phyloP scores from a whole-genome alignment of 257 asterid genomes.

The Leptodermis oblonga region DNA sequence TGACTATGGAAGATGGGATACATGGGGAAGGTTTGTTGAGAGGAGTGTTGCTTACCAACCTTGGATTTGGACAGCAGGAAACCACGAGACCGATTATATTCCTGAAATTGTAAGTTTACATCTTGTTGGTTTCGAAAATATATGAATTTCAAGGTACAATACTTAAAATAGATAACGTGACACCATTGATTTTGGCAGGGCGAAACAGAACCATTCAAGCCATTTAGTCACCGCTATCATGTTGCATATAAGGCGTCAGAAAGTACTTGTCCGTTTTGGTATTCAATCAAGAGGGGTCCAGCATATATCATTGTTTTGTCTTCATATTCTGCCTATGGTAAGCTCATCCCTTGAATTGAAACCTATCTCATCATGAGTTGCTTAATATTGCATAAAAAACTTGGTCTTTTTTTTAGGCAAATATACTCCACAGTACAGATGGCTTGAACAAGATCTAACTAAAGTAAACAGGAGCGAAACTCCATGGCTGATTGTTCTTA shows the following conservation, averaged over 20 bases:
- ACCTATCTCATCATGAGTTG: background rate
- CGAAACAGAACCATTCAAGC: conserved; percentile 77
- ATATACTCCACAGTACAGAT: conserved; percentile 72
- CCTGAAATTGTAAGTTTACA: conserved; percentile 64
- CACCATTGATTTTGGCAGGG: conserved; percentile 50
- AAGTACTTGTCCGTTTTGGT: conserved; percentile 75
- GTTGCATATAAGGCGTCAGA: conserved; percentile 56
- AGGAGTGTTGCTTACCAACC: conserved; percentile 85
- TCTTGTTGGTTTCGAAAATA: too few relatives aligned
- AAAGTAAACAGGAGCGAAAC: conserved; percentile 75
- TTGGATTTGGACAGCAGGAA: conserved; percentile 89
- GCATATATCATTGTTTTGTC: conserved; percentile 81
- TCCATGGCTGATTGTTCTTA: conserved; percentile 80
- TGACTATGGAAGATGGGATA: conserved; percentile 80
- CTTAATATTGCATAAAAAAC: too few relatives aligned
- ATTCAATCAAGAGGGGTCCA: too few relatives aligned
- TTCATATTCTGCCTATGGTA: conserved; percentile 88
- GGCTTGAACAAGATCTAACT: conserved; percentile 68
- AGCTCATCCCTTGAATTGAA: conserved; percentile 7
- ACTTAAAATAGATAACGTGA: too few relatives aligned
- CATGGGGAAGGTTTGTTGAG: too few relatives aligned
- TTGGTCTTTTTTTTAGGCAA: conserved; percentile 38
- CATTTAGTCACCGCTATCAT: conserved; percentile 64
- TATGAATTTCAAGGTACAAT: too few relatives aligned
- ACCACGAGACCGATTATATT: conserved; percentile 73